Percentiles rank a stretch among this genome's conserved stretches.
Evolutionary conservation across 371 early-diverging fungal genomes (phyloP).

Genomic region (Rhizopus delemar): DNA sequence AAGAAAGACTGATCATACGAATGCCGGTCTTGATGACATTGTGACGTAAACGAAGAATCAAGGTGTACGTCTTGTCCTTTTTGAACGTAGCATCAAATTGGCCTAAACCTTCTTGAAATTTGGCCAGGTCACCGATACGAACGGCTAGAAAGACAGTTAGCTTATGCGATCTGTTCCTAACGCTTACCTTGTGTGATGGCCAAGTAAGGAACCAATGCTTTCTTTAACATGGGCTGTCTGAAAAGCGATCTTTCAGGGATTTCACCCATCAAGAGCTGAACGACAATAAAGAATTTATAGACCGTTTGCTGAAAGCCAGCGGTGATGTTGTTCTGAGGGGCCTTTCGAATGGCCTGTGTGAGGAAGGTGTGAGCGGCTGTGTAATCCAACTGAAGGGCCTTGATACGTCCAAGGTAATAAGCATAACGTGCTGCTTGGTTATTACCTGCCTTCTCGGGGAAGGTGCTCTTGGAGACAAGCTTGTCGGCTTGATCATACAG

Average conservation of each 20-base stretch:
- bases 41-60: conserved; percentile 94
- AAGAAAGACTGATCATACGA: conserved; percentile 92
- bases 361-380: conserved; percentile 84
- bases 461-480: conserved; percentile 86
- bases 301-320: conserved; percentile 95
- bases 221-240: conserved; percentile 80
- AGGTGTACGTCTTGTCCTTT: conserved; percentile 85
- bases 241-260: conserved; percentile 94
- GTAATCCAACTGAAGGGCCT: conserved; percentile 96
- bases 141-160: conserved; percentile 66
- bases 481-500: conserved; percentile 96
- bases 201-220: conserved; percentile 87
- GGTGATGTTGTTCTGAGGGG: conserved; percentile 81
- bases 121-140: conserved; percentile 88
- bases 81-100: conserved; percentile 75
- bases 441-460: conserved; percentile 91
- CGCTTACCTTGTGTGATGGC: conserved; percentile 82
- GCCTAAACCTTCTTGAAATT: conserved; percentile 88
- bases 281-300: conserved; percentile 92
- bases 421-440: conserved; percentile 93
- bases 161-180: background rate
- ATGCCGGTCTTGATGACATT: conserved; percentile 98
- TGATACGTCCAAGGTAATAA: conserved; percentile 93
- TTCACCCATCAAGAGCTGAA: conserved; percentile 96
- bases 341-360: conserved; percentile 94